Conservation (phyloP, 2,329 filamentous ascomycete species). For the Diaporthe caulivora region DNA sequence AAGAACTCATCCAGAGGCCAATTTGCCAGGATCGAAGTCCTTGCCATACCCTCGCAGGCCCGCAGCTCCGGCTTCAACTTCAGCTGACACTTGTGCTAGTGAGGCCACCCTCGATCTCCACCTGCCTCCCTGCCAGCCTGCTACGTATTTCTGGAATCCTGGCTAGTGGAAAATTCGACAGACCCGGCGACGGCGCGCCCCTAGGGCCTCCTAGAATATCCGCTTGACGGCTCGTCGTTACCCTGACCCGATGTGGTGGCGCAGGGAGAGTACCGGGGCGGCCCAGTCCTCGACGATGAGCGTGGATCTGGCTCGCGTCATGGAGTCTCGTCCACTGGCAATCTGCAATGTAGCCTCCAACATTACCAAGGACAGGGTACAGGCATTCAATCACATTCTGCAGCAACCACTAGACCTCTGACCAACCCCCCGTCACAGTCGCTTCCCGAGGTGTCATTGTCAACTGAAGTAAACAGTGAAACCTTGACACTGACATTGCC, state of each 20-base stretch:
- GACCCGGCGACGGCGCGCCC: constrained; percentile 17
- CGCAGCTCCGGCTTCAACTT: constrained; percentile 33
- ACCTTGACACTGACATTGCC: constrained; percentile 19
- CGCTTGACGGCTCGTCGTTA: constrained; percentile 16
- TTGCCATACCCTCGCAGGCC: constrained; percentile 14
- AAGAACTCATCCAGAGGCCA: background rate
- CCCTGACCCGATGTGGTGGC: constrained; percentile 18
- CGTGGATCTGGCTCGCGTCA: constrained; percentile 13
- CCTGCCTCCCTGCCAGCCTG: background rate
- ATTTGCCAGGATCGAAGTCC: background rate
- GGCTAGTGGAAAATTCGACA: constrained; percentile 3
- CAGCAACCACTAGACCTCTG: background rate
- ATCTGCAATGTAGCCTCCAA: constrained; percentile 19
- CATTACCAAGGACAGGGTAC: background rate
- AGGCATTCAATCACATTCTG: background rate
- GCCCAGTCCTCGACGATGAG: background rate
- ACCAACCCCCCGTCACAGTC: constrained; percentile 4
- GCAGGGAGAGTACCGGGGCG: background rate
- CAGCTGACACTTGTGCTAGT: constrained; percentile 38
- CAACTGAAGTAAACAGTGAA: constrained; percentile 5
- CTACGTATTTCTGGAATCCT: background rate
- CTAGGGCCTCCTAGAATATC: background rate
- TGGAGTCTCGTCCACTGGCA: constrained; percentile 5
- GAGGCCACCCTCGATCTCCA: background rate
- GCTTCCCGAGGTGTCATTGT: constrained; percentile 21